phyloP scores from a whole-genome alignment of 768 basidiomycete genomes.

The Crucibulum laeve region DNA sequence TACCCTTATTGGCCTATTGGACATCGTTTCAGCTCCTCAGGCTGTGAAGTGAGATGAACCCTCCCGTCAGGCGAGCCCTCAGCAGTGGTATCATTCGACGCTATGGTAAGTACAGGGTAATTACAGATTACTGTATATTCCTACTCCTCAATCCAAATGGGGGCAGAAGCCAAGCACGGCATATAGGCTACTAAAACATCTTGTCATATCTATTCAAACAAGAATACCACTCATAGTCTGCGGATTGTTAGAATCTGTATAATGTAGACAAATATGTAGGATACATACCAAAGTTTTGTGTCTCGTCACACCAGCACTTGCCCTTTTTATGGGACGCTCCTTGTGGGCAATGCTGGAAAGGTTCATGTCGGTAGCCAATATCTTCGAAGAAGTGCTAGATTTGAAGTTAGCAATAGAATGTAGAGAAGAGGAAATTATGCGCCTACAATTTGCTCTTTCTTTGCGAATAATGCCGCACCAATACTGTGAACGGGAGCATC shows the following conservation, averaged over 20 bases:
- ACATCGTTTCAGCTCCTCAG: neutral
- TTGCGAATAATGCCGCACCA: slow-evolving; percentile 84
- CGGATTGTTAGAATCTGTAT: slow-evolving; percentile 1
- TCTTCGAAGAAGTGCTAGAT: slow-evolving; percentile 87
- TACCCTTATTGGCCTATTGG: neutral
- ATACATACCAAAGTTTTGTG: slow-evolving; percentile 67
- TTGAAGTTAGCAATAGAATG: slow-evolving; percentile 1
- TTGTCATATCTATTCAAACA: slow-evolving; percentile 76
- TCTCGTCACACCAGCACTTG: slow-evolving; percentile 81
- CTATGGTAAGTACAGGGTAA: no score
- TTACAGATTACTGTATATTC: no score
- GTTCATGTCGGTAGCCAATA: slow-evolving; percentile 89
- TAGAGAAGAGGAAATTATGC: neutral
- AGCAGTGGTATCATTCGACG: no score
- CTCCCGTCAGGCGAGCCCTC: no score
- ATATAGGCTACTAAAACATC: slow-evolving; percentile 36
- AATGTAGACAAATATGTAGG: neutral
- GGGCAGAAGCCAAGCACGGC: neutral
- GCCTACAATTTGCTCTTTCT: slow-evolving; percentile 73
- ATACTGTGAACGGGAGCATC: slow-evolving; percentile 91
- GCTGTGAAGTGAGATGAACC: no score
- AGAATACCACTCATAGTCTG: slow-evolving; percentile 86
- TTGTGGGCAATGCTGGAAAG: slow-evolving; percentile 90
- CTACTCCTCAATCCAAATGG: no score
- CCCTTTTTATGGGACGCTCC: slow-evolving; percentile 70